These are phyloP conservation scores for Hanseniaspora osmophila DNA, from an alignment of 805 yeast genomes.

Conservation along the genomic window DNA sequence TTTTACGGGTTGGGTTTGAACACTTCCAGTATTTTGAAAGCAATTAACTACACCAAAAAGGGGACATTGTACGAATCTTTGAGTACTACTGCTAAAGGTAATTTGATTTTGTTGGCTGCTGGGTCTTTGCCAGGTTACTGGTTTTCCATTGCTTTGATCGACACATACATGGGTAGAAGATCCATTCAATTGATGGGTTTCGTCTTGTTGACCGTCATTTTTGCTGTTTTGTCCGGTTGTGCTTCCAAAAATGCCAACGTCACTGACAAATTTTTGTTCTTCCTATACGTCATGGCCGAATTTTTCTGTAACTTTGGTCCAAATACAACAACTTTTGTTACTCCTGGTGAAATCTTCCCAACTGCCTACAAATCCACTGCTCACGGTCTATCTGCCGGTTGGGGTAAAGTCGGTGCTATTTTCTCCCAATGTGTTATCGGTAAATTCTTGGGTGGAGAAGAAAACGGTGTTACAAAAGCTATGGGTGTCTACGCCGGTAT, in stretches of 20 bases:
- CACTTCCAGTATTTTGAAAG: constrained; percentile 61
- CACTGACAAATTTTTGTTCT: constrained; percentile 27
- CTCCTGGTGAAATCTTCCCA: constrained; percentile 88
- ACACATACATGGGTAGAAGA: constrained; percentile 63
- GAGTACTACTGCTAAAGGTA: constrained; percentile 78
- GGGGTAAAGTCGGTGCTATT: constrained; percentile 86
- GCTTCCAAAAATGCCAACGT: constrained; percentile 74
- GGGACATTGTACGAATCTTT: constrained; percentile 55
- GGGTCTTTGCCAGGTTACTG: constrained; percentile 94
- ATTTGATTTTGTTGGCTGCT: constrained; percentile 82
- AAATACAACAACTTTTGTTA: constrained; percentile 78
- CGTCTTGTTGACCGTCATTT: constrained; percentile 50
- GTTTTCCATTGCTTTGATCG: constrained; percentile 69
- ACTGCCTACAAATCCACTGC: constrained; percentile 93
- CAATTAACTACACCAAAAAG: constrained; percentile 73
- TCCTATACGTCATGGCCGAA: constrained; percentile 61
- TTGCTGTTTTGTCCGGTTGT: constrained; percentile 31
- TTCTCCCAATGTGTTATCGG: constrained; percentile 81
- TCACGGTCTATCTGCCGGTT: constrained; percentile 87
- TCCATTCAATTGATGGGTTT: constrained; percentile 71
- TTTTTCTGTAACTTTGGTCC: constrained; percentile 90
- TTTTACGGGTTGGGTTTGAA: constrained; percentile 80
- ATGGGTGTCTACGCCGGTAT: constrained; percentile 88
- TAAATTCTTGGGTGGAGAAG: constrained; percentile 71
- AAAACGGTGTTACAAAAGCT: constrained; percentile 34